Conservation (phyloP, 169 alveolate species). For the Eimeria sp. region DNA sequence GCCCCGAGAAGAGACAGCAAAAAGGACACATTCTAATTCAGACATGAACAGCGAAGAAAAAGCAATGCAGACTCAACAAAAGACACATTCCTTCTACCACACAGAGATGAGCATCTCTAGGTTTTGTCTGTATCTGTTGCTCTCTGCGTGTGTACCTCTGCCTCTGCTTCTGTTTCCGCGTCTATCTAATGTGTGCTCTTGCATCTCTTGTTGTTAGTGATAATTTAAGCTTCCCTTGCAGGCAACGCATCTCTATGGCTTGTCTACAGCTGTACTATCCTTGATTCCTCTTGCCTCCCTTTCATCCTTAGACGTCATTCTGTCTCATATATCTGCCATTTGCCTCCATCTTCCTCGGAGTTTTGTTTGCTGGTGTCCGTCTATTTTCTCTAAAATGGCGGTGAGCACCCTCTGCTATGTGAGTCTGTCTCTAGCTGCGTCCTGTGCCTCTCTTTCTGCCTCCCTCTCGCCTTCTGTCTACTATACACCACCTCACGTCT, state of each 20-base stretch:
- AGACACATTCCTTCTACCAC: background rate
- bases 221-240: background rate
- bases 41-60: background rate
- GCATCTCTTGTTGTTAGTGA: background rate
- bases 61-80: background rate
- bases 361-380: background rate
- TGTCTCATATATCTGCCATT: background rate
- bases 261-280: background rate
- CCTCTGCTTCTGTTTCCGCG: background rate
- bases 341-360: background rate
- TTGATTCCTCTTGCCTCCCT: background rate
- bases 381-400: no score
- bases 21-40: background rate
- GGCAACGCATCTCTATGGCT: background rate
- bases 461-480: background rate
- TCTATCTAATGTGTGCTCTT: background rate
- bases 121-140: background rate
- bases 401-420: background rate
- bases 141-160: background rate
- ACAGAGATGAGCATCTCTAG: background rate
- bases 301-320: background rate
- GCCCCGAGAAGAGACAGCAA: background rate
- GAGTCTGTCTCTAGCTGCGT: background rate
- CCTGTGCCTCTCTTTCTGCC: background rate
- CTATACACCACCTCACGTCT: background rate